Evolutionary conservation across 1,284 basidiomycete species (phyloP).

Genomic region (Tetrapyrgos nigripes): DNA sequence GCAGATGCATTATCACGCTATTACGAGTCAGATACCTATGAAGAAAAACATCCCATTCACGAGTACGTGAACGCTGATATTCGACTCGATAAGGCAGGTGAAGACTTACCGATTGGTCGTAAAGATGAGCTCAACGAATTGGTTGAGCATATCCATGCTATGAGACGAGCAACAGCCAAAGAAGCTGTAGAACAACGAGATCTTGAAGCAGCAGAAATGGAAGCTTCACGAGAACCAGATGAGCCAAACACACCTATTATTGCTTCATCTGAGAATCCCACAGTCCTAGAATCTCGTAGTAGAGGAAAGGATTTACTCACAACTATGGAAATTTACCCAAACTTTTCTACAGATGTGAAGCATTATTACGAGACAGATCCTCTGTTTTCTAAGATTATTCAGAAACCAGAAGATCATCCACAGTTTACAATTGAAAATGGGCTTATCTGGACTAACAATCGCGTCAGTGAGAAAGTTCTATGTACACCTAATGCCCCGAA

Average conservation of each 20-base stretch:
- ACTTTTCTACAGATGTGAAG: conserved; percentile 1
- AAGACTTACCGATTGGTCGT: conserved; percentile 29
- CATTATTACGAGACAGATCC: conserved; percentile 13
- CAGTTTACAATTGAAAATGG: conserved; percentile 22
- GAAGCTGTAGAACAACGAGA: too few relatives aligned
- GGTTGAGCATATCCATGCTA: too few relatives aligned
- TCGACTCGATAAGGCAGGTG: conserved; percentile 29
- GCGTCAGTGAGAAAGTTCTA: too few relatives aligned
- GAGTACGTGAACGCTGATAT: conserved; percentile 29
- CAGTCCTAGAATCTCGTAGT: not conserved
- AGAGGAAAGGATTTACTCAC: not conserved
- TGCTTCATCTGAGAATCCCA: not conserved
- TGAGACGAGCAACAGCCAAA: too few relatives aligned
- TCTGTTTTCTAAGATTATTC: too few relatives aligned
- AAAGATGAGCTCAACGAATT: too few relatives aligned
- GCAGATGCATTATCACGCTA: conserved; percentile 39
- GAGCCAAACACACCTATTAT: not conserved
- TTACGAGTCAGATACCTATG: conserved; percentile 35
- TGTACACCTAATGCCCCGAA: conserved; percentile 5
- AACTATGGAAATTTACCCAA: not conserved
- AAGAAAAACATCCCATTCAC: too few relatives aligned
- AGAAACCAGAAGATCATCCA: conserved; percentile 16
- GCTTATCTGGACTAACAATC: conserved; percentile 25
- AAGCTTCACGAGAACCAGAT: too few relatives aligned
- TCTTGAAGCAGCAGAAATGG: too few relatives aligned